Evolutionary conservation across 495 filamentous ascomycete genomes (phyloP), one percentile per base, ranked within the genome.

Genomic region (Aspergillus affinis): DNA sequence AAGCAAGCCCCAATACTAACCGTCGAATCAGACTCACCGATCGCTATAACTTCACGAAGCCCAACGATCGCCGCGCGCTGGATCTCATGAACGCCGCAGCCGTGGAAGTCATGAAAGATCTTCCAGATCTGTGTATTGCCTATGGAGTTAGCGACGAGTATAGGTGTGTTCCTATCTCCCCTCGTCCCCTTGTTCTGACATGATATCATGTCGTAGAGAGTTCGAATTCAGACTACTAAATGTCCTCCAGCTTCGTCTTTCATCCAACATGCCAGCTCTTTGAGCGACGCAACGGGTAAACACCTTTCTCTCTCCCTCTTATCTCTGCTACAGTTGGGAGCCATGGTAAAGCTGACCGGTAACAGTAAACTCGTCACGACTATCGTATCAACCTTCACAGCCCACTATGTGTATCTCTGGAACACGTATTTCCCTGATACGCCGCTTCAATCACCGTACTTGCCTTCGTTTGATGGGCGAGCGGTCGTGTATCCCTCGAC

Each of bases 131-230:
- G 41, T 81, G 84, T 13, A 86, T 97, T 63, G 92, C 88, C 1
- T 98, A 97, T 63, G 94, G 94, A 7, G 85, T 94, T 54, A 96
- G 91, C 66, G 94, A 98, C 69, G 94, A 98, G 70, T 98, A 85
- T 69, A 94, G 90, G 91, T 88, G 71, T 52, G 64, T 62, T 20
- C 18, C n/a, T 20, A 17, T 18, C 60, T 5, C 7, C 1, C 20
- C 20, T 20, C 52, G 30, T 0, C 26, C 27, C 20, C 19, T 51
- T 21, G 19, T 54, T 41, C 7, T 52, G 21, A 47, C 17, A 55
- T 46, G 23, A 26, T 26, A 26, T 26, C 23, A 26, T 26, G 23
- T 26, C 23, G 23, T 26, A 2, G 23, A 26, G 23, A 26, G 23
- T 26, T 26, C 23, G 23, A 26, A 4, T 26, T 4, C 23, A 26